These are phyloP conservation scores for Linnemannia zychae DNA, from an alignment of 192 early-diverging fungal genomes.

Conservation along the genomic window DNA sequence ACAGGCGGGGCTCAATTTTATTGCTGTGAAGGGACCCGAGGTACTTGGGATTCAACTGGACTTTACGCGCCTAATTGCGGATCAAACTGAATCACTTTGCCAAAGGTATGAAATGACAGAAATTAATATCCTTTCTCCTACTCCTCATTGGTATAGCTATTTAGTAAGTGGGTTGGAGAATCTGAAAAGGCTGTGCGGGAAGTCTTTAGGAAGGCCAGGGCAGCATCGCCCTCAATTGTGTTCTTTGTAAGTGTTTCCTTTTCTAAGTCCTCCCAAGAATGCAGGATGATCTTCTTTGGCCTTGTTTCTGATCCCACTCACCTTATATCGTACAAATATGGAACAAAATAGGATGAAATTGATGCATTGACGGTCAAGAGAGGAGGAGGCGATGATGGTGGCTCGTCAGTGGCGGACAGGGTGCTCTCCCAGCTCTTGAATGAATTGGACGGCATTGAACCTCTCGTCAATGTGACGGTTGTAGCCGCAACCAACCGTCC, in stretches of 20 bases:
- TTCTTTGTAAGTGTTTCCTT: conserved; percentile 86
- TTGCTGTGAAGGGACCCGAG: conserved; percentile 98
- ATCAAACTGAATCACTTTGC: too few relatives aligned
- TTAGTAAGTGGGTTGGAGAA: conserved; percentile 99
- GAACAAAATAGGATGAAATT: conserved; percentile 86
- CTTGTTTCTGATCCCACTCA: too few relatives aligned
- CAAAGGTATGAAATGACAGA: too few relatives aligned
- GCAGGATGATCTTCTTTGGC: too few relatives aligned
- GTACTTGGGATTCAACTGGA: too few relatives aligned
- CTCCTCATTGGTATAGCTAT: conserved; percentile 83
- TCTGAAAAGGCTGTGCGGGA: conserved; percentile 96
- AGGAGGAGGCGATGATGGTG: conserved; percentile 70
- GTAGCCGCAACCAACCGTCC: conserved; percentile 99
- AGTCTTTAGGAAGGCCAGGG: conserved; percentile 95
- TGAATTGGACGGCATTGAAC: conserved; percentile 97
- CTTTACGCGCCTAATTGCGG: too few relatives aligned
- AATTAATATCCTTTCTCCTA: too few relatives aligned
- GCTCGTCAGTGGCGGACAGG: conserved; percentile 90
- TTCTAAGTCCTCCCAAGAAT: neutral
- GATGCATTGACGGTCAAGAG: conserved; percentile 94
- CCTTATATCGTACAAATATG: neutral
- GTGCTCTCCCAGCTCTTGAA: conserved; percentile 95
- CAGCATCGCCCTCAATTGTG: conserved; percentile 94
- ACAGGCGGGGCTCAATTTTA: conserved; percentile 96
- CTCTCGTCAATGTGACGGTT: conserved; percentile 94